phyloP scores from a whole-genome alignment of 495 filamentous ascomycete genomes.

The Schizothecium vesticola region DNA sequence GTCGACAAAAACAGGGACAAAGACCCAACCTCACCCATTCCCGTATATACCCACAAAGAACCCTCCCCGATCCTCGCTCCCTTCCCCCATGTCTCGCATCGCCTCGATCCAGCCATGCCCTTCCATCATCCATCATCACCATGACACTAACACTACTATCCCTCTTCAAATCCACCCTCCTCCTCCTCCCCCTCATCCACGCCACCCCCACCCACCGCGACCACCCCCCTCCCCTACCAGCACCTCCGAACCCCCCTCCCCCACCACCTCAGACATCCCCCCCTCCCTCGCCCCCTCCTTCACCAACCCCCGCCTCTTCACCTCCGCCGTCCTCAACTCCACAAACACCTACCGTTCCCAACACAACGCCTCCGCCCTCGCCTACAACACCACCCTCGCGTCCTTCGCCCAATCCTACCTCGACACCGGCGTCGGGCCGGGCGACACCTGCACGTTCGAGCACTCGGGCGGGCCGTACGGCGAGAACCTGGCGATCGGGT shows the following conservation, averaged over 20 bases:
- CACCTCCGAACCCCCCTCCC: conserved; percentile 24
- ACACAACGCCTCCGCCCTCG: conserved; percentile 56
- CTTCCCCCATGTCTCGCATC: not conserved
- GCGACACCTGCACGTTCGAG: conserved; percentile 47
- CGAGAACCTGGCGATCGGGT: conserved; percentile 74
- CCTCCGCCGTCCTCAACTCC: conserved; percentile 54
- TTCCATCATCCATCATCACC: not conserved
- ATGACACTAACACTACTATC: not conserved
- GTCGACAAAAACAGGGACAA: not conserved
- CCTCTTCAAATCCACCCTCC: not conserved
- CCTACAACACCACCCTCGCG: conserved; percentile 62
- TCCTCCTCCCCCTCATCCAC: not conserved
- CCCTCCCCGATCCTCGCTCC: not conserved
- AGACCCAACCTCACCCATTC: not conserved
- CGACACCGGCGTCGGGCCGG: conserved; percentile 10
- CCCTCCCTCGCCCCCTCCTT: conserved; percentile 40
- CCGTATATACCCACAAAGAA: not conserved
- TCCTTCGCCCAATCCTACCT: conserved; percentile 44
- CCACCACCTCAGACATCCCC: conserved; percentile 22
- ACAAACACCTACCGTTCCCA: conserved; percentile 62
- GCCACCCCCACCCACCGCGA: conserved; percentile 2
- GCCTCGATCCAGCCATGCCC: not conserved
- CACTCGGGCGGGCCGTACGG: conserved; percentile 67
- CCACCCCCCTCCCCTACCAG: not conserved
- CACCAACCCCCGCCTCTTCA: conserved; percentile 44